phyloP scores from a whole-genome alignment of 768 basidiomycete species.

The Leccinum longicurvipes region DNA sequence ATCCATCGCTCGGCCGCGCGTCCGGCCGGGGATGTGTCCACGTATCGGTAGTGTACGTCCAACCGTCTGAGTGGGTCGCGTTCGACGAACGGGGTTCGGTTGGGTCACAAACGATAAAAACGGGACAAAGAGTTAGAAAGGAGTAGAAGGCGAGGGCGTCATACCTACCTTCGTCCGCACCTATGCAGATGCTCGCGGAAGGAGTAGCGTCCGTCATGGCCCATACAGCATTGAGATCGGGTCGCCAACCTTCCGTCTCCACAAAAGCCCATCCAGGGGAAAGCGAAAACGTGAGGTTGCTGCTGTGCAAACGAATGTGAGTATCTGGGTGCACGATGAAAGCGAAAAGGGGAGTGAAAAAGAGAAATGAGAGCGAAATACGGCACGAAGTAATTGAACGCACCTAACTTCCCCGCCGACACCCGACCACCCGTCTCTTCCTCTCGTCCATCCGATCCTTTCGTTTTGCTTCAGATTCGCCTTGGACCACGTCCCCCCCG shows the following conservation, averaged over 20 bases:
- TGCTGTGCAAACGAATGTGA: slow-evolving; percentile 40
- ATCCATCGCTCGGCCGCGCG: slow-evolving; percentile 41
- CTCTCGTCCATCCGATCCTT: slow-evolving; percentile 10
- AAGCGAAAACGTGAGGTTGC: slow-evolving; percentile 79
- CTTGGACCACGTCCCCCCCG: slow-evolving; percentile 14
- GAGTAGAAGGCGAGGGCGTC: neutral
- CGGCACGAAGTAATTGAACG: slow-evolving; percentile 8
- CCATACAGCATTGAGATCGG: slow-evolving; percentile 62
- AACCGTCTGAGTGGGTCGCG: slow-evolving; percentile 45
- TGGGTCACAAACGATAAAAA: neutral
- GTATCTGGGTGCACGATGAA: neutral
- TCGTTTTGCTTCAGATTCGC: slow-evolving; percentile 8
- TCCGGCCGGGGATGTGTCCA: slow-evolving; percentile 55
- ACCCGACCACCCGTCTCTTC: slow-evolving; percentile 14
- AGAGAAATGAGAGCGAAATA: neutral
- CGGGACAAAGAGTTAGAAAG: neutral
- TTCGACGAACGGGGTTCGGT: neutral
- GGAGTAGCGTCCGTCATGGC: slow-evolving; percentile 19
- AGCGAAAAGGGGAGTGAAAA: neutral
- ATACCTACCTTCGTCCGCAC: slow-evolving; percentile 25
- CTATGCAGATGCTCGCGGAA: slow-evolving; percentile 8
- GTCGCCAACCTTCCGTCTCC: slow-evolving; percentile 73
- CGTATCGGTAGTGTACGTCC: slow-evolving; percentile 77
- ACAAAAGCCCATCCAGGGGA: slow-evolving; percentile 72
- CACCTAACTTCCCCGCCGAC: slow-evolving; percentile 10